Conservation (phyloP, 2,329 filamentous ascomycete genomes). For the Hypoxylon sp. region DNA sequence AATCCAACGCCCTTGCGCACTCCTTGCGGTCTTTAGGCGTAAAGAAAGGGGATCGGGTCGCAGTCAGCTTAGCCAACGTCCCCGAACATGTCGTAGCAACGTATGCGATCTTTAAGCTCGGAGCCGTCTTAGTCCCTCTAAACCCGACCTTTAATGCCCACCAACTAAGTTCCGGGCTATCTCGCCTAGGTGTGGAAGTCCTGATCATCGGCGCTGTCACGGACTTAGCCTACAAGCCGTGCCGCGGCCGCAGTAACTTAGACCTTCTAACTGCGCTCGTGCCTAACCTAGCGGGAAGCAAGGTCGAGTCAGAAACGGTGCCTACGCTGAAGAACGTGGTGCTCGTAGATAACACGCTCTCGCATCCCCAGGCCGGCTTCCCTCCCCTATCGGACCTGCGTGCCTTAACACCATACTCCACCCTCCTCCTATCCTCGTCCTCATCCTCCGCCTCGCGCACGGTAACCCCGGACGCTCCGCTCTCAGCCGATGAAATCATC, state of each 20-base stretch:
- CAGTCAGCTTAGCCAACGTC: conserved; percentile 88
- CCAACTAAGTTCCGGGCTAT: conserved; percentile 84
- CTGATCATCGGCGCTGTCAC: conserved; percentile 91
- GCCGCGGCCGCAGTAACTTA: conserved; percentile 68
- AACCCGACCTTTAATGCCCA: conserved; percentile 89
- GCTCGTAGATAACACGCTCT: conserved; percentile 81
- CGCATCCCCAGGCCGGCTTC: conserved; percentile 63
- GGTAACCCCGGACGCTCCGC: conserved; percentile 62
- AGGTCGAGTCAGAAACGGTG: conserved; percentile 64
- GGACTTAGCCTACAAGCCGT: conserved; percentile 79
- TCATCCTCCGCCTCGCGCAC: conserved; percentile 48
- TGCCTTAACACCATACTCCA: conserved; percentile 63
- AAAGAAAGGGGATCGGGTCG: conserved; percentile 85
- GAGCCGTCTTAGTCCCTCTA: conserved; percentile 92
- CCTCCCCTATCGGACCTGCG: conserved; percentile 58
- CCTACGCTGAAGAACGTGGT: conserved; percentile 80
- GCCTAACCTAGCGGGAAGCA: conserved; percentile 58
- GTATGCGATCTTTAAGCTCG: conserved; percentile 93
- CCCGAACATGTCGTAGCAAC: conserved; percentile 86
- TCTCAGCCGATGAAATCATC: conserved; percentile 78
- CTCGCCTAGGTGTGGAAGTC: conserved; percentile 79
- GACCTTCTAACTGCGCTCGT: conserved; percentile 63
- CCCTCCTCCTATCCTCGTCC: conserved; percentile 55
- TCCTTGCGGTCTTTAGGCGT: conserved; percentile 81
- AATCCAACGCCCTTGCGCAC: conserved; percentile 81